These are phyloP conservation scores for Sclerotinia minor DNA, from an alignment of 2,329 filamentous ascomycete genomes.

Conservation along the genomic window DNA sequence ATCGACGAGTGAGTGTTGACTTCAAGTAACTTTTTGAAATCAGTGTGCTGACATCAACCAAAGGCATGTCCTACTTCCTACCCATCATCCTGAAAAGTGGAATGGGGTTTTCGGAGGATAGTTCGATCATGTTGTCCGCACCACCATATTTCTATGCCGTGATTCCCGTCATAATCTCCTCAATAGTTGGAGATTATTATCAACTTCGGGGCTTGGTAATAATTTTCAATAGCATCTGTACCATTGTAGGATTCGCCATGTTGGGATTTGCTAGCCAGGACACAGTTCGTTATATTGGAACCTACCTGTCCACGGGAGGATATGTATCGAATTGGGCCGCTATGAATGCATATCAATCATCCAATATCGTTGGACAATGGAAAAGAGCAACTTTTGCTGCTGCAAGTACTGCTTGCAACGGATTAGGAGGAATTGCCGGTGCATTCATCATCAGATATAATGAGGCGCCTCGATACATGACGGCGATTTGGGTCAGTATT, in stretches of 20 bases:
- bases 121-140: constrained; percentile 56
- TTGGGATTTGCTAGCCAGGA: constrained; percentile 37
- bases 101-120: constrained; percentile 55
- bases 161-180: constrained; percentile 49
- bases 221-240: constrained; percentile 39
- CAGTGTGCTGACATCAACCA: not conserved
- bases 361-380: constrained; percentile 87
- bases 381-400: constrained; percentile 80
- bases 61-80: constrained; percentile 73
- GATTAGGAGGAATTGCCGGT: constrained; percentile 76
- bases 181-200: constrained; percentile 60
- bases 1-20: constrained; percentile 51
- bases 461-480: constrained; percentile 63
- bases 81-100: constrained; percentile 68
- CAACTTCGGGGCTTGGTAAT: constrained; percentile 43
- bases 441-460: constrained; percentile 63
- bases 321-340: constrained; percentile 78
- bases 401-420: constrained; percentile 74
- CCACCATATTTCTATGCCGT: constrained; percentile 53
- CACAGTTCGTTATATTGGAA: constrained; percentile 40
- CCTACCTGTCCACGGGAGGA: constrained; percentile 60
- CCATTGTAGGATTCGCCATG: constrained; percentile 39
- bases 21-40: not conserved
- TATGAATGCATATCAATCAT: constrained; percentile 78
- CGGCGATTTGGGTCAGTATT: constrained; percentile 67